These are phyloP conservation scores for Colletotrichum plurivorum DNA, from an alignment of 2,329 filamentous ascomycete genomes.

Conservation along the genomic window DNA sequence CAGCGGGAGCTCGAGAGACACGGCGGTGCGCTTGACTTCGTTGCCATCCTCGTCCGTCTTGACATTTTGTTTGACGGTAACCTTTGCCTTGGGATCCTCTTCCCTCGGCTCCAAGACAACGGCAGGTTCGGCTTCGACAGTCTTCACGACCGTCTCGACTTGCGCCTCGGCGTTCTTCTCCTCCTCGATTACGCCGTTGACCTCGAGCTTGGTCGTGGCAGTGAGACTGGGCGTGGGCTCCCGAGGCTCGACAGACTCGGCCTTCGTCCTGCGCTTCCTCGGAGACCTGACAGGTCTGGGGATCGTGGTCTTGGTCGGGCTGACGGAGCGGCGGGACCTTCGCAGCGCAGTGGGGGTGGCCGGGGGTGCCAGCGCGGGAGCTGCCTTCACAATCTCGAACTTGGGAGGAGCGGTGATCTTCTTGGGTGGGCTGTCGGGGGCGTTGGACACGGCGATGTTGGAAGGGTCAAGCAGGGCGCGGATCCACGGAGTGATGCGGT, in stretches of 20 bases:
- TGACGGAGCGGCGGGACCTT: slow-evolving; percentile 69
- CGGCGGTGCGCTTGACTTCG: slow-evolving; percentile 79
- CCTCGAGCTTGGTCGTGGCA: slow-evolving; percentile 45
- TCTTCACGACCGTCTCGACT: slow-evolving; percentile 58
- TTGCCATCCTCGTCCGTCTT: slow-evolving; percentile 68
- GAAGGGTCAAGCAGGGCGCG: slow-evolving; percentile 91
- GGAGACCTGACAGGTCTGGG: slow-evolving; percentile 56
- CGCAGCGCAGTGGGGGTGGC: slow-evolving; percentile 60
- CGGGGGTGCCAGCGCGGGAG: slow-evolving; percentile 62
- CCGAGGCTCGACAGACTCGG: slow-evolving; percentile 53
- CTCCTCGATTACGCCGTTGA: slow-evolving; percentile 48
- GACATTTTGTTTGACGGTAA: slow-evolving; percentile 78
- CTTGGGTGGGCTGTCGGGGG: slow-evolving; percentile 78
- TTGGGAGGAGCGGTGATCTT: slow-evolving; percentile 86
- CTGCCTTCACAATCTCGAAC: slow-evolving; percentile 71
- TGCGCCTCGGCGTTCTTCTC: slow-evolving; percentile 46
- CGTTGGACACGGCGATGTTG: slow-evolving; percentile 75
- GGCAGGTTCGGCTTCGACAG: slow-evolving; percentile 64
- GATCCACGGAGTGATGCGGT: slow-evolving; percentile 89
- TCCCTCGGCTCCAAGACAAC: slow-evolving; percentile 66
- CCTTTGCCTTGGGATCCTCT: slow-evolving; percentile 74
- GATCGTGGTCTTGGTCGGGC: slow-evolving; percentile 64
- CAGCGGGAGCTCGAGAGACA: slow-evolving; percentile 82
- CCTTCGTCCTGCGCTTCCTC: slow-evolving; percentile 67
- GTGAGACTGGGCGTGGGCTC: slow-evolving; percentile 22